Conservation (phyloP, 192 early-diverging fungal species). For the Backusella parvicylindrica region DNA sequence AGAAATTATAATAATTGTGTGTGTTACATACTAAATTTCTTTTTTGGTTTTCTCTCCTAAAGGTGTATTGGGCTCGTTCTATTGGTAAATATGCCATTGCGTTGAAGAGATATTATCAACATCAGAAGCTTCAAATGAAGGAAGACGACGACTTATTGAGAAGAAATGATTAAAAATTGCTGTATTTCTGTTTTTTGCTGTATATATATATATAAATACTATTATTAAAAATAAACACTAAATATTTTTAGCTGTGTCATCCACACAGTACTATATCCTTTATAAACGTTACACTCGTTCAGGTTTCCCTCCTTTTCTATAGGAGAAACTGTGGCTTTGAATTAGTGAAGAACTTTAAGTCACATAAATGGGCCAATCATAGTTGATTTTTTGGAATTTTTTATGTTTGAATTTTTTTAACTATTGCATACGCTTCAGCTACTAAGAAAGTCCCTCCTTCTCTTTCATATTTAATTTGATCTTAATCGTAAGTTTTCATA, state of each 20-base stretch:
- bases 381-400: neutral
- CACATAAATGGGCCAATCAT: neutral
- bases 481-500: neutral
- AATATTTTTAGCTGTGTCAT: neutral
- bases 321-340: neutral
- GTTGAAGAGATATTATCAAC: conserved; percentile 17
- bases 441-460: neutral
- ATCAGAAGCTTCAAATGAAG: conserved; percentile 7
- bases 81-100: conserved; percentile 25
- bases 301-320: neutral
- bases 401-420: neutral
- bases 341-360: neutral
- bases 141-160: conserved; percentile 11
- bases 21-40: neutral
- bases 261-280: neutral
- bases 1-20: neutral
- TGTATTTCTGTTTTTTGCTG: neutral
- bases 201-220: neutral
- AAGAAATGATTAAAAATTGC: neutral
- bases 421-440: neutral
- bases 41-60: neutral
- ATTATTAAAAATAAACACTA: neutral
- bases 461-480: conserved; percentile 6
- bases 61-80: conserved; percentile 25
- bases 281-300: neutral